Conservation (phyloP, 1,284 basidiomycete genomes). For the Sporisorium graminicola region DNA sequence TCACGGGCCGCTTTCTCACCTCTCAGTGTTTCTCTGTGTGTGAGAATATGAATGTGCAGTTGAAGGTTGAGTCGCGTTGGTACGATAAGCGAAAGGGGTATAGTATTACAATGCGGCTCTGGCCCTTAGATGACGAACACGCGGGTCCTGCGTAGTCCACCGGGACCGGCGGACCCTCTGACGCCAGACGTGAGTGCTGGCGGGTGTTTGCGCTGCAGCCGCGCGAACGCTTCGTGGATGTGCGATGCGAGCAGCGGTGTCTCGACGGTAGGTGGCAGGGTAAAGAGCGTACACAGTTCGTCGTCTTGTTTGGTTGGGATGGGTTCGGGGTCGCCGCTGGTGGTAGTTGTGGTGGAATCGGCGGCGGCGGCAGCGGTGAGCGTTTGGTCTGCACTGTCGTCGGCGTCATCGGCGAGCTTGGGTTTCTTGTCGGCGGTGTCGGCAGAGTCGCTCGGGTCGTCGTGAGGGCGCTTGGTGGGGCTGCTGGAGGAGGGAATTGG, state of each 20-base stretch:
- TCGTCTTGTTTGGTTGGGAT: conserved; percentile 10
- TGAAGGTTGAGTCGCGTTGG: too few species aligned
- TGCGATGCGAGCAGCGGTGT: conserved; percentile 59
- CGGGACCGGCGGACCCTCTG: conserved; percentile 51
- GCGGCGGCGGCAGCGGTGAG: background rate
- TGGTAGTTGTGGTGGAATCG: background rate
- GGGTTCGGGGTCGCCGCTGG: background rate
- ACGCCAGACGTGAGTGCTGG: conserved; percentile 47
- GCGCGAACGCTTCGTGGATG: conserved; percentile 65
- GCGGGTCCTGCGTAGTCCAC: conserved; percentile 60
- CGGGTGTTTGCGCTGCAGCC: conserved; percentile 55
- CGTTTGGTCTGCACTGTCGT: conserved; percentile 1
- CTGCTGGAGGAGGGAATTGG: too few species aligned
- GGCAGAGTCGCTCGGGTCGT: background rate
- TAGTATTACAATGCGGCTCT: background rate
- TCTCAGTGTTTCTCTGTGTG: too few species aligned
- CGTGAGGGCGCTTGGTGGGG: conserved; percentile 14
- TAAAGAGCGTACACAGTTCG: conserved; percentile 57
- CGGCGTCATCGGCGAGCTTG: conserved; percentile 8
- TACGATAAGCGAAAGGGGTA: background rate
- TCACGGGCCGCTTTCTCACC: background rate
- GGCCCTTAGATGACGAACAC: conserved; percentile 58
- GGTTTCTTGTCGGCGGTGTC: conserved; percentile 7
- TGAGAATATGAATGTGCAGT: too few species aligned
- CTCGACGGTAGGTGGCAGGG: conserved; percentile 44